A percentile compares a stretch with the other conserved stretches of the same genome.
phyloP scores from a whole-genome alignment of 2,329 filamentous ascomycete genomes.

The Colletotrichum cereale region DNA sequence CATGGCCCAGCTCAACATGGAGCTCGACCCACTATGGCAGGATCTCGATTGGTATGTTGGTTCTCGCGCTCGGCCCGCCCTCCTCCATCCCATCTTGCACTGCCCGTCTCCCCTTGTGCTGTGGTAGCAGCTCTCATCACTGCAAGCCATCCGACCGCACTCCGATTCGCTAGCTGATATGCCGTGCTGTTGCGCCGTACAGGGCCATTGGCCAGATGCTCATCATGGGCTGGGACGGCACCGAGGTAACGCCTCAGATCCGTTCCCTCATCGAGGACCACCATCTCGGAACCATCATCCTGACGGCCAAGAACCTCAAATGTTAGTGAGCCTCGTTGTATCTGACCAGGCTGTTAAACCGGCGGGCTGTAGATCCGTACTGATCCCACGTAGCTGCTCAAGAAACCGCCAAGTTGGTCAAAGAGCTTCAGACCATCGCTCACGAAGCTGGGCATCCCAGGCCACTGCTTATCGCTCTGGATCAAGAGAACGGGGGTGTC shows the following conservation, averaged over 20 bases:
- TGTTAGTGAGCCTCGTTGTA: slow-evolving; percentile 63
- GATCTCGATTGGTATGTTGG: slow-evolving; percentile 78
- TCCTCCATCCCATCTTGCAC: slow-evolving; percentile 8
- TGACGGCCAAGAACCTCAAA: slow-evolving; percentile 88
- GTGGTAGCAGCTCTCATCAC: slow-evolving; percentile 1
- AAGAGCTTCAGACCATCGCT: slow-evolving; percentile 93
- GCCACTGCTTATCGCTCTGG: slow-evolving; percentile 89
- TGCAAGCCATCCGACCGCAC: not conserved
- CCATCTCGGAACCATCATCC: slow-evolving; percentile 87
- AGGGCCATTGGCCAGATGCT: slow-evolving; percentile 82
- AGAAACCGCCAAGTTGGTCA: slow-evolving; percentile 87
- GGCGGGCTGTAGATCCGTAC: slow-evolving; percentile 24
- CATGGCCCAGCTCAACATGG: slow-evolving; percentile 56
- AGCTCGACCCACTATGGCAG: slow-evolving; percentile 77
- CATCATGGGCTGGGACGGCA: slow-evolving; percentile 89
- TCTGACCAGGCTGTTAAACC: not conserved
- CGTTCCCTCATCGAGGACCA: slow-evolving; percentile 83
- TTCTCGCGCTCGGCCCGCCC: slow-evolving; percentile 19
- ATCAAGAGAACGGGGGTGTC: slow-evolving; percentile 98
- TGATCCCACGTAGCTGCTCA: slow-evolving; percentile 76
- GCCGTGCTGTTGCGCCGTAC: slow-evolving; percentile 31
- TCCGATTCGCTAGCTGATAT: slow-evolving; percentile 32
- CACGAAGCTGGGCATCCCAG: slow-evolving; percentile 90
- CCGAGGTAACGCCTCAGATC: slow-evolving; percentile 85
- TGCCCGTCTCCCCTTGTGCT: not conserved